Evolutionary conservation across 257 asterid genomes (phyloP).

Genomic region (Solanum ossicruentum): DNA sequence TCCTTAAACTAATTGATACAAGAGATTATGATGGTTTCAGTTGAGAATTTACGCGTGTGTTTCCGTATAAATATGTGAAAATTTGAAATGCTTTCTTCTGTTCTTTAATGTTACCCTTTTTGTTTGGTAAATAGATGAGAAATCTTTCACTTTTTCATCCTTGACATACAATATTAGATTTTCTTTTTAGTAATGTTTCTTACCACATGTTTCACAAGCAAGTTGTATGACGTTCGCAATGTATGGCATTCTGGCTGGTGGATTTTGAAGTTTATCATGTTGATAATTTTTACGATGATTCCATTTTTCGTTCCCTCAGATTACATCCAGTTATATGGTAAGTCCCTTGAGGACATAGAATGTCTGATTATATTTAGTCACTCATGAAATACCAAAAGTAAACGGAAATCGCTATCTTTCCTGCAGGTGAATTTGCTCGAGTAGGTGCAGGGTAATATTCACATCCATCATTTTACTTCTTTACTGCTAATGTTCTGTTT

Average conservation of each 20-base stretch:
- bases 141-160: constrained; percentile 2
- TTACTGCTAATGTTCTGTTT: not conserved
- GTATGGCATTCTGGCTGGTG: constrained; percentile 91
- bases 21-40: too few species aligned
- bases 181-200: constrained; percentile 70
- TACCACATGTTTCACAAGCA: constrained; percentile 47
- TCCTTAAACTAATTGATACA: too few species aligned
- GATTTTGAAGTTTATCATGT: constrained; percentile 39
- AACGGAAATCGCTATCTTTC: not conserved
- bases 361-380: not conserved
- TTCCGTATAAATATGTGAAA: not conserved
- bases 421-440: constrained; percentile 82
- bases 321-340: constrained; percentile 72
- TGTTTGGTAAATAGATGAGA: not conserved
- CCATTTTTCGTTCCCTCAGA: constrained; percentile 75
- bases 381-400: not conserved
- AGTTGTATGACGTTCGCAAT: constrained; percentile 35
- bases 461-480: not conserved
- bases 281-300: constrained; percentile 35
- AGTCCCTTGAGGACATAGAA: not conserved
- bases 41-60: not conserved
- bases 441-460: constrained; percentile 91
- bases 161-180: constrained; percentile 43
- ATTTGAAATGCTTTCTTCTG: not conserved
- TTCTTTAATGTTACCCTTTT: not conserved